Conservation (phyloP, 768 basidiomycete genomes). For the Phlebiopsis gigantea region DNA sequence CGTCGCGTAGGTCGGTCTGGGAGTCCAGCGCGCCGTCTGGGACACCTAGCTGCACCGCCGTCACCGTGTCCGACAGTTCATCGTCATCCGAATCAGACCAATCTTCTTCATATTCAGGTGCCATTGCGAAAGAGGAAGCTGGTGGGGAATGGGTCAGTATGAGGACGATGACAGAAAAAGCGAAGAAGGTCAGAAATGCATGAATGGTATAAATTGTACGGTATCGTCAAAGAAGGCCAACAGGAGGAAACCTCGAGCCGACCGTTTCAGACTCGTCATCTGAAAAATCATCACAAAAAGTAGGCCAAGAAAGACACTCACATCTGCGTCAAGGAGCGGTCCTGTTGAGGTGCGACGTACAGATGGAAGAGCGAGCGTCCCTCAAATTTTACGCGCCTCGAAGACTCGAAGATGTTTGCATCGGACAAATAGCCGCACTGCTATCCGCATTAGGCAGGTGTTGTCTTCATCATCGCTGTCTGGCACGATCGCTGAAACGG, state of each 20-base stretch:
- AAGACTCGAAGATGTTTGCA: not conserved
- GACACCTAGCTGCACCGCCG: conserved; percentile 71
- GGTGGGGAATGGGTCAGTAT: conserved; percentile 13
- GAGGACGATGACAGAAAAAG: conserved; percentile 11
- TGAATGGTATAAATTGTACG: conserved; percentile 79
- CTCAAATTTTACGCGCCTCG: not conserved
- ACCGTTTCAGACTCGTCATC: conserved; percentile 82
- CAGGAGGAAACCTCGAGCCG: conserved; percentile 56
- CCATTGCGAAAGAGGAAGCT: conserved; percentile 28
- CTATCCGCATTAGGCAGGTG: not conserved
- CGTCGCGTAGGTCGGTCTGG: conserved; percentile 59
- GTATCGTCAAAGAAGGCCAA: conserved; percentile 52
- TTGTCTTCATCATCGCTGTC: not conserved
- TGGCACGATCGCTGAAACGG: not conserved
- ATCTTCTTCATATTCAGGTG: conserved; percentile 44
- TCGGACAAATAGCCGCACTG: not conserved
- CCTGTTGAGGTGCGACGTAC: not conserved
- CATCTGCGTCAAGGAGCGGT: not conserved
- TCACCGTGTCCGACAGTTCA: conserved; percentile 61
- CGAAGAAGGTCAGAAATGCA: conserved; percentile 69
- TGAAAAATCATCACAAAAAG: conserved; percentile 45
- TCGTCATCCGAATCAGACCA: conserved; percentile 85
- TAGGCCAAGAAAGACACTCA: not conserved
- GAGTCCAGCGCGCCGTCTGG: conserved; percentile 68
- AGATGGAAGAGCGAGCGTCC: not conserved